Conservation (phyloP, 352 stramenopile genomes). For the Globisporangium irregulare region DNA sequence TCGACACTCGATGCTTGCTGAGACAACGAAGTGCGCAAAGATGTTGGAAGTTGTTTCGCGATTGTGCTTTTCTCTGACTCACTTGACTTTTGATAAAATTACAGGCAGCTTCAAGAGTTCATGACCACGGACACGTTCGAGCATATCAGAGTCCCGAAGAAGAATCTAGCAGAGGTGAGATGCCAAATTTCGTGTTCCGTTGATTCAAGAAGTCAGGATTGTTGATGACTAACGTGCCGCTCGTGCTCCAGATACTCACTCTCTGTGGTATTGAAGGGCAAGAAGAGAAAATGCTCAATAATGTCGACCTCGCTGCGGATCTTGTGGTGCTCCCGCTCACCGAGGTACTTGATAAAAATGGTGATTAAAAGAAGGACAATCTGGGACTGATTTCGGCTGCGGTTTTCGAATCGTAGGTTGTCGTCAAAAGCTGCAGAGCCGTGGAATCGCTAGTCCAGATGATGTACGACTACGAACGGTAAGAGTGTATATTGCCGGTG, state of each 20-base stretch:
- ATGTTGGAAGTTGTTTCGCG: neutral
- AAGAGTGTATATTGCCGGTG: conserved; percentile 5
- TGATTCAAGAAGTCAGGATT: neutral
- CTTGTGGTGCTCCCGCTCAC: conserved; percentile 65
- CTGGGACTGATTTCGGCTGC: neutral
- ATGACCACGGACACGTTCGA: conserved; percentile 73
- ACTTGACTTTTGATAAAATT: neutral
- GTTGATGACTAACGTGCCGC: neutral
- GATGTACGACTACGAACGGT: conserved; percentile 81
- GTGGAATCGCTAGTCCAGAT: conserved; percentile 62
- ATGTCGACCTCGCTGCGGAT: conserved; percentile 40
- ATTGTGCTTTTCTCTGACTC: neutral
- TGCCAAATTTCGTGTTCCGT: neutral
- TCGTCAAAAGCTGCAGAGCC: conserved; percentile 58
- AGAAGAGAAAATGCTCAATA: conserved; percentile 56
- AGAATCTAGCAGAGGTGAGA: conserved; percentile 38
- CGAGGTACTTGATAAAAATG: conserved; percentile 23
- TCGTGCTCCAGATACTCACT: conserved; percentile 30
- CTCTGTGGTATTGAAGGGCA: conserved; percentile 57
- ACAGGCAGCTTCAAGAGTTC: conserved; percentile 59
- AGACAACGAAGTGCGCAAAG: conserved; percentile 57
- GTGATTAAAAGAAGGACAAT: neutral
- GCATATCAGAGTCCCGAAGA: conserved; percentile 41
- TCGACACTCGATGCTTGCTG: conserved; percentile 47
- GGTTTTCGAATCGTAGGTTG: conserved; percentile 33